Base-by-base conservation (phyloP, 164 flowering plant genomes). In the Sedum album region DNA sequence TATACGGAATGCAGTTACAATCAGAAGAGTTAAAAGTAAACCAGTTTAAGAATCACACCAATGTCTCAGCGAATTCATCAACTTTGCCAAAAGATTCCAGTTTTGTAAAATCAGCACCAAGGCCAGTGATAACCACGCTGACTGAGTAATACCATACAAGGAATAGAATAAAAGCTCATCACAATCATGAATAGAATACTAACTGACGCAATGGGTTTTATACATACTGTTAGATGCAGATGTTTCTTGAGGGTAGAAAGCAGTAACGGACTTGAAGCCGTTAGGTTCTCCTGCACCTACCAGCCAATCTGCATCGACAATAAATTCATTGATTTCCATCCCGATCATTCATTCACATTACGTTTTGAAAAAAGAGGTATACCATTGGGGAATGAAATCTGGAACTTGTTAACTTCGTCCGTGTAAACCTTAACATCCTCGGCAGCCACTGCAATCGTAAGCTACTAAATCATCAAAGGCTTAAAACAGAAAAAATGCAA, bases 1-100 rank as follows among this genome's bases (percentile, higher is more conserved):
- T n/a, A n/a, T n/a, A 23, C 48, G 23, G 20, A 30, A 38, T 33
- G 20, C 3, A 36, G 13, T 21, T 71, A 39, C 44, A 36, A 4
- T 11, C 0, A 10, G 61, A 25, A 46, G 38, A 11, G 25, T 21
- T 2, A 30, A 68, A 46, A 28, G 4, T 14, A n/a, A n/a, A 10
- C 30, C 44, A 60, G 46, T 21, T n/a, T 31, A 68, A 28, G 41
- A 53, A 51, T 46, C 66, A 60, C 61, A 89, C 98, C 85, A 93
- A 79, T 73, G 72, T 88, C 73, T 93, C 96, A 0, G 98, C 96
- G 73, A 94, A 94, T 20, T 73, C 93, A 67, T 89, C 96, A 5
- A 94, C 97, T 68, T 86, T 87, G 73, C 98, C 97, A 70, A 94
- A 91, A 14, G 98, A 94, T 73, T 91, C 98, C 79, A 94, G 71